Conservation (phyloP, 2,329 filamentous ascomycete genomes). For the Mycosphaerella sp. region DNA sequence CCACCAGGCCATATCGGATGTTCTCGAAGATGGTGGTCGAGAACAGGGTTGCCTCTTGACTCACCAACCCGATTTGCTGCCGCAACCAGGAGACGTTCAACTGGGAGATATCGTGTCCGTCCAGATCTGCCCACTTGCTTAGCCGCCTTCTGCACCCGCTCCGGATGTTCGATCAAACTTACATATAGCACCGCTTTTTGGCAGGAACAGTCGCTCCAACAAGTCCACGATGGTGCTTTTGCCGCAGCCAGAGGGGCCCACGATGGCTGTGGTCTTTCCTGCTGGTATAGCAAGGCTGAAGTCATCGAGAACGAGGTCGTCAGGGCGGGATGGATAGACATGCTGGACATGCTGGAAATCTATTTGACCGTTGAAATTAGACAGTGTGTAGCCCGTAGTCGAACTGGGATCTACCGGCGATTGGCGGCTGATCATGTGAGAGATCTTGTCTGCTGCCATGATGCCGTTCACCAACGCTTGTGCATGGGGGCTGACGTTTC, state of each 20-base stretch:
- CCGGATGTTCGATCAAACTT: too few species aligned
- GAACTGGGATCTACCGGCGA: not conserved
- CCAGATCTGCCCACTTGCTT: not conserved
- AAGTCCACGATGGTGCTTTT: slow-evolving; percentile 39
- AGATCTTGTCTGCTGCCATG: not conserved
- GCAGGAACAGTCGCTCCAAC: slow-evolving; percentile 35
- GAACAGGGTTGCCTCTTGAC: slow-evolving; percentile 48
- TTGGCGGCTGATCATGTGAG: not conserved
- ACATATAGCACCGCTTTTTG: slow-evolving; percentile 19
- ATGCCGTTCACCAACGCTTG: not conserved
- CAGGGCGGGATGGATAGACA: slow-evolving; percentile 38
- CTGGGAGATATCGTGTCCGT: slow-evolving; percentile 9
- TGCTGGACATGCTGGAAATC: slow-evolving; percentile 37
- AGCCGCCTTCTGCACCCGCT: too few species aligned
- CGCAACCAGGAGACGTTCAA: slow-evolving; percentile 36
- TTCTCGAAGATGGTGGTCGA: slow-evolving; percentile 50
- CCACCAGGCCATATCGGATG: slow-evolving; percentile 41
- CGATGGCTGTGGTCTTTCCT: slow-evolving; percentile 35
- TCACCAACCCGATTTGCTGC: slow-evolving; percentile 37
- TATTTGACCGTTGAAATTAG: slow-evolving; percentile 16
- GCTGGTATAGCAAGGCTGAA: slow-evolving; percentile 35
- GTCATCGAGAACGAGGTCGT: slow-evolving; percentile 35
- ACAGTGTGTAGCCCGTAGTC: not conserved
- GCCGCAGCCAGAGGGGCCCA: slow-evolving; percentile 39
- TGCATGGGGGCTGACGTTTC: not conserved